Conservation (phyloP, 2,329 filamentous ascomycete species). For the Ceratocystis smalleyi region DNA sequence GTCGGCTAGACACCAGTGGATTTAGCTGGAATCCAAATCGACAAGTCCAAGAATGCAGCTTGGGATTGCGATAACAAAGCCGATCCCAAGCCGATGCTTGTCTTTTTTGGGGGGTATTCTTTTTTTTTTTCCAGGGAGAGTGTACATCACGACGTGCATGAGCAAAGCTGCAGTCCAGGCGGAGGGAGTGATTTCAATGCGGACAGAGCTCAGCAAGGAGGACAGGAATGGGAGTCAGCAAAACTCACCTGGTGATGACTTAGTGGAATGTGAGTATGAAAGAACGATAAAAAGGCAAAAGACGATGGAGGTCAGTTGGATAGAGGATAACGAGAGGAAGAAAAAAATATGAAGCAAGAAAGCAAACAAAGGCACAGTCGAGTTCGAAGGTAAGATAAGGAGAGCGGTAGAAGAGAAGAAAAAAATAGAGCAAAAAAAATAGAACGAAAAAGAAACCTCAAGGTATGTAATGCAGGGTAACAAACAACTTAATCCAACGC, state of each 20-base stretch:
- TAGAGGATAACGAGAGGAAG: slow-evolving; percentile 2
- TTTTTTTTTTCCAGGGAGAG: not conserved
- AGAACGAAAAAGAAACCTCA: not conserved
- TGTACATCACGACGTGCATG: not conserved
- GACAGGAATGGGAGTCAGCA: not conserved
- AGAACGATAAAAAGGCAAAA: too few species aligned
- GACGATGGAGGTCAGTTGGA: not conserved
- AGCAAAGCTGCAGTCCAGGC: not conserved
- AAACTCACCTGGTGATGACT: not conserved
- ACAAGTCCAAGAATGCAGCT: not conserved
- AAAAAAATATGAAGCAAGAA: slow-evolving; percentile 9
- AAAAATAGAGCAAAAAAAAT: slow-evolving; percentile 2
- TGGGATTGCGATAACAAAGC: too few species aligned
- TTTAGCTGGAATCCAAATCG: not conserved
- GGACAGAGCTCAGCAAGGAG: not conserved
- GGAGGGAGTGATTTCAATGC: not conserved
- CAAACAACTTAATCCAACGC: slow-evolving; percentile 12
- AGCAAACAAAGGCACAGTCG: not conserved
- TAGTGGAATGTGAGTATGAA: not conserved
- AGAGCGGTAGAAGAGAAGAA: slow-evolving; percentile 5
- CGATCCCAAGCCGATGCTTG: not conserved
- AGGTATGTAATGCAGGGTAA: slow-evolving; percentile 12
- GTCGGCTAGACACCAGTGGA: not conserved
- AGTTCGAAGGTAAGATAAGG: not conserved
- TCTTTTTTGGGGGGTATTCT: too few species aligned